Percentiles rank a stretch among this genome's conserved stretches.
Conservation (phyloP, 345 rosid species). For the Ceriops decandra region DNA sequence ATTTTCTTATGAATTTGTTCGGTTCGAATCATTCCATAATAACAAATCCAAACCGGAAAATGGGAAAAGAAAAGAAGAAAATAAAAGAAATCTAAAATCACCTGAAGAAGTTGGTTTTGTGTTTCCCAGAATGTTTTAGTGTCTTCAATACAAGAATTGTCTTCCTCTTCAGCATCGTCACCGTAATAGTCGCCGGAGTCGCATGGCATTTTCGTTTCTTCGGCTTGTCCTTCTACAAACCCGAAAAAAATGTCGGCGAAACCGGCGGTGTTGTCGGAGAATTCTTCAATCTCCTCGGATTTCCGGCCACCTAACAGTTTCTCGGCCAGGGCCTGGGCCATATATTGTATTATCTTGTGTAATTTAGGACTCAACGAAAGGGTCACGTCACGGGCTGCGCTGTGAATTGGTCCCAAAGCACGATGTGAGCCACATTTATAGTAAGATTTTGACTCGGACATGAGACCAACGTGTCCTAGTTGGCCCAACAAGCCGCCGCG, state of each 20-base stretch:
- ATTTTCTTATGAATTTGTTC: neutral
- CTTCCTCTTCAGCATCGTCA: conserved; percentile 24
- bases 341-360: neutral
- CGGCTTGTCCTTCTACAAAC: conserved; percentile 40
- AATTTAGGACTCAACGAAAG: neutral
- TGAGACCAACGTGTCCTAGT: conserved; percentile 30
- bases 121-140: conserved; percentile 63
- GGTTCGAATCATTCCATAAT: no score
- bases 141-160: conserved; percentile 33
- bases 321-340: conserved; percentile 10
- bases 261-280: conserved; percentile 50
- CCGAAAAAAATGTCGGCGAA: conserved; percentile 59
- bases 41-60: no score
- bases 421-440: conserved; percentile 12
- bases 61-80: no score
- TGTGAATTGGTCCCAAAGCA: neutral
- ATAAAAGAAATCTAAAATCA: conserved; percentile 8
- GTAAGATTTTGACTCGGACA: conserved; percentile 4
- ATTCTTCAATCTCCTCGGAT: conserved; percentile 46
- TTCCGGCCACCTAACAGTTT: conserved; percentile 27
- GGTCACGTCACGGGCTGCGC: no score
- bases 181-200: conserved; percentile 20
- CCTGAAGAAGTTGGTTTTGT: conserved; percentile 74
- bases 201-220: conserved; percentile 21
- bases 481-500: conserved; percentile 64